phyloP scores from a whole-genome alignment of 345 rosid species.

The Zanthoxylum bungeanum region DNA sequence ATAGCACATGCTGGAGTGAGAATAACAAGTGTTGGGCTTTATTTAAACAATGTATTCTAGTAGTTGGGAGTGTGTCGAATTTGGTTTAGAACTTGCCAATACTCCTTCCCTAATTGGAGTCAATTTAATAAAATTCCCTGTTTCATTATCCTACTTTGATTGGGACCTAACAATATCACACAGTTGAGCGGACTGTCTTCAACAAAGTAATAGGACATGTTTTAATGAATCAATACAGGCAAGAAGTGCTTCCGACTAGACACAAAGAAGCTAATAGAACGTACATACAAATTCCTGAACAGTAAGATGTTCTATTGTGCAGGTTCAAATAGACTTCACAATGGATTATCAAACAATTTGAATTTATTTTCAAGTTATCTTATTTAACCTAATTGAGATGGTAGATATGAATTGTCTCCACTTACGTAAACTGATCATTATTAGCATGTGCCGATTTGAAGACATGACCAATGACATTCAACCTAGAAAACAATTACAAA shows the following conservation, averaged over 20 bases:
- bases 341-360: neutral
- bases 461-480: neutral
- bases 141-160: too few species aligned
- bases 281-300: neutral
- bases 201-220: neutral
- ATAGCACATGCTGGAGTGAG: too few species aligned
- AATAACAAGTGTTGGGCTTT: too few species aligned
- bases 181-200: too few species aligned
- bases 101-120: too few species aligned
- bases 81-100: too few species aligned
- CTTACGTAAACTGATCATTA: neutral
- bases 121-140: too few species aligned
- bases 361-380: neutral
- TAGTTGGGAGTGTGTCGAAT: too few species aligned
- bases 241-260: neutral
- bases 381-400: neutral
- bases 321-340: neutral
- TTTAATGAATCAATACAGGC: neutral
- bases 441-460: neutral
- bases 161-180: neutral
- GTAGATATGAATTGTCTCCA: neutral
- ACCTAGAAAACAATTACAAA: neutral
- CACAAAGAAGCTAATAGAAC: neutral
- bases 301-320: neutral
- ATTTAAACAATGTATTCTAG: too few species aligned